Conservation (phyloP, 2,329 filamentous ascomycete species). For the Plectosphaerella cucumerina region DNA sequence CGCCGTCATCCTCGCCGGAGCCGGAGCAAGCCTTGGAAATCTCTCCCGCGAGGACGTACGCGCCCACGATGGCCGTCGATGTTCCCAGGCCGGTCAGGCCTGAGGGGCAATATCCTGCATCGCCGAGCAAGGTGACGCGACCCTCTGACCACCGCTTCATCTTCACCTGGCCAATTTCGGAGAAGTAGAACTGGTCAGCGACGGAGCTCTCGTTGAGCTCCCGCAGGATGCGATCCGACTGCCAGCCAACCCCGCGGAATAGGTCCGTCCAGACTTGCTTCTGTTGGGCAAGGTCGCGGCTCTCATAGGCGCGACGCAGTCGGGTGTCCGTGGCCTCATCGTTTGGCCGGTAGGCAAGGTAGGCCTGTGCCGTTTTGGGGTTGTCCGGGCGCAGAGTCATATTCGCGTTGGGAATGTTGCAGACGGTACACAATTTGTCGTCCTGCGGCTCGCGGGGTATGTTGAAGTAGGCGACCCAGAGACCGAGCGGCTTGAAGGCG, state of each 20-base stretch:
- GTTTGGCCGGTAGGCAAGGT: slow-evolving; percentile 2
- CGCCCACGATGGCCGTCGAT: slow-evolving; percentile 34
- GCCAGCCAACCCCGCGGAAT: slow-evolving; percentile 38
- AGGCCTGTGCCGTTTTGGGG: slow-evolving; percentile 9
- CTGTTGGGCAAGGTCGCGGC: slow-evolving; percentile 19
- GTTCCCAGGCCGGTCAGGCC: slow-evolving; percentile 43
- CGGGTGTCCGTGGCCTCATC: slow-evolving; percentile 4
- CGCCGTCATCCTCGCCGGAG: neutral
- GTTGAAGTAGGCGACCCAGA: slow-evolving; percentile 27
- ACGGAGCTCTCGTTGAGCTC: slow-evolving; percentile 15
- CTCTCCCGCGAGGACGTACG: slow-evolving; percentile 48
- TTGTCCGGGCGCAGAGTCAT: slow-evolving; percentile 8
- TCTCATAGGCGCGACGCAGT: neutral
- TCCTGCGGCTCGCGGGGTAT: slow-evolving; percentile 18
- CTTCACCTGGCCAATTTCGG: slow-evolving; percentile 35
- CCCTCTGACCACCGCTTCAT: slow-evolving; percentile 26
- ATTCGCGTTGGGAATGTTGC: slow-evolving; percentile 1
- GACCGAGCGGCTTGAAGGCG: slow-evolving; percentile 17
- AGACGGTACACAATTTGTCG: slow-evolving; percentile 7
- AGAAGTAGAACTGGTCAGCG: slow-evolving; percentile 36
- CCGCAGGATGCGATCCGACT: slow-evolving; percentile 20
- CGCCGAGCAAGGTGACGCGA: slow-evolving; percentile 41
- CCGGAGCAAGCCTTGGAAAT: slow-evolving; percentile 18
- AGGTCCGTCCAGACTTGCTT: slow-evolving; percentile 26
- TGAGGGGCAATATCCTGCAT: slow-evolving; percentile 41